Evolutionary conservation across 257 asterid species (phyloP).

Genomic region (Cynanchum wilfordii): DNA sequence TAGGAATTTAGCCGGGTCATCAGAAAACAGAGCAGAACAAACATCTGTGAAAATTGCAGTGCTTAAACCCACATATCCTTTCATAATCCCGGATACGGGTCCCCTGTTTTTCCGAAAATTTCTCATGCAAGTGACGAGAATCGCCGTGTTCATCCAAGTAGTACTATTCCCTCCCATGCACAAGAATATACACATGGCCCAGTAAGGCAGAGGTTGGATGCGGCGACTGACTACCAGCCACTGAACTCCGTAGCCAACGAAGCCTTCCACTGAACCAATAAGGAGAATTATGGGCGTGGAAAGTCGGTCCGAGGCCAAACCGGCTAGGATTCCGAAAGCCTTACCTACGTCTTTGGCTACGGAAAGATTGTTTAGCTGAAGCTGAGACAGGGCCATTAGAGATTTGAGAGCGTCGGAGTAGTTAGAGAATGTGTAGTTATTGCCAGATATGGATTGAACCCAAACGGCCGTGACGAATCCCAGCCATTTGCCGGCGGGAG

Average conservation of each 20-base stretch:
- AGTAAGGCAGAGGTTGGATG: conserved; percentile 85
- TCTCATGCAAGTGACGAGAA: conserved; percentile 81
- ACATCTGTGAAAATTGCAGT: conserved; percentile 92
- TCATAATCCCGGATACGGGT: conserved; percentile 83
- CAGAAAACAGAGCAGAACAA: conserved; percentile 80
- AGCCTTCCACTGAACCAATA: conserved; percentile 80
- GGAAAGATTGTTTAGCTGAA: conserved; percentile 86
- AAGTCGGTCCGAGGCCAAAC: conserved; percentile 80
- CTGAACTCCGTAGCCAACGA: conserved; percentile 89
- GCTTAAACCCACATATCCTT: conserved; percentile 94
- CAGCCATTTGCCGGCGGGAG: conserved; percentile 87
- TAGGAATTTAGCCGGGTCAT: conserved; percentile 71
- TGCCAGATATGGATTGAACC: conserved; percentile 97
- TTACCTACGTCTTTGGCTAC: conserved; percentile 93
- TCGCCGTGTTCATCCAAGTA: conserved; percentile 98
- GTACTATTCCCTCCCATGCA: conserved; percentile 99
- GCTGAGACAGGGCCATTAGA: conserved; percentile 86
- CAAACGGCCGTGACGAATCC: conserved; percentile 93
- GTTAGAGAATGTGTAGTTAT: conserved; percentile 90
- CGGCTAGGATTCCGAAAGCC: conserved; percentile 92
- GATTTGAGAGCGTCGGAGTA: conserved; percentile 84
- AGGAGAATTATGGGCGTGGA: conserved; percentile 65
- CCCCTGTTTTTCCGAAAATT: conserved; percentile 83
- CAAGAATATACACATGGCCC: conserved; percentile 83
- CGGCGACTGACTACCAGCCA: conserved; percentile 93